Base-by-base conservation (phyloP, 352 stramenopile genomes). In the Phytophthora constricta region DNA sequence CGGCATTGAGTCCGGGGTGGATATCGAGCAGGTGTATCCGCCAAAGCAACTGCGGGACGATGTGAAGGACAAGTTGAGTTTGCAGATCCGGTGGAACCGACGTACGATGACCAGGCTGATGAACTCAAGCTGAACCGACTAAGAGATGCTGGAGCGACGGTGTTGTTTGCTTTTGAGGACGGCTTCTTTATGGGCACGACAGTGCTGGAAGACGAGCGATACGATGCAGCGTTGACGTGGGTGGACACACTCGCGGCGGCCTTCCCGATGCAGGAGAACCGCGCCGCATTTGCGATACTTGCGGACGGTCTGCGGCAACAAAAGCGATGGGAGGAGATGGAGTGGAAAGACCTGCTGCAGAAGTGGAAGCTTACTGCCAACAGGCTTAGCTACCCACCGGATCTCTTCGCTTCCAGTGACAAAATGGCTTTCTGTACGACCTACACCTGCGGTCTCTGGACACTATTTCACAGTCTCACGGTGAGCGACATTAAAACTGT, bases 391-490 rank as follows among this genome's bases (percentile, higher is more conserved):
- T 90, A 85, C 67, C 85, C 85, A 17, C 70, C 60, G 50, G 84
- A 85, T 25, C 74, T 93, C 22, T 81, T 93, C 39, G 62, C 70
- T 4, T 73, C 51, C 37, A 75, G 77, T 13, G 78, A 88, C 17
- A 60, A 86, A 19, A 64, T 74, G 17, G 45, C 47, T 14, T 89
- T 81, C 71, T 93, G 86, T 56, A 79, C 74, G 22, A 91, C 83
- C 19, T 91, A 83, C 68, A 95, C 84, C n/a, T 95, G 86, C 47
- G 86, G 81, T 0, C 65, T 95, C 1, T 95, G 86, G 86, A 84
- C 72, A 34, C 68, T 95, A 3, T 95, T 95, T 68, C 86, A 95
- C 67, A 83, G 63, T 28, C 70, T 94, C 42, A 90, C 72, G 14
- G 71, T 87, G 11, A 70, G 50, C 31, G 65, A 72, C 16, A 62